A percentile compares a stretch with the other conserved stretches of the same genome.
These are phyloP conservation scores for Lentinula novae-zelandiae DNA, from an alignment of 1,284 basidiomycete species.

Conservation along the genomic window DNA sequence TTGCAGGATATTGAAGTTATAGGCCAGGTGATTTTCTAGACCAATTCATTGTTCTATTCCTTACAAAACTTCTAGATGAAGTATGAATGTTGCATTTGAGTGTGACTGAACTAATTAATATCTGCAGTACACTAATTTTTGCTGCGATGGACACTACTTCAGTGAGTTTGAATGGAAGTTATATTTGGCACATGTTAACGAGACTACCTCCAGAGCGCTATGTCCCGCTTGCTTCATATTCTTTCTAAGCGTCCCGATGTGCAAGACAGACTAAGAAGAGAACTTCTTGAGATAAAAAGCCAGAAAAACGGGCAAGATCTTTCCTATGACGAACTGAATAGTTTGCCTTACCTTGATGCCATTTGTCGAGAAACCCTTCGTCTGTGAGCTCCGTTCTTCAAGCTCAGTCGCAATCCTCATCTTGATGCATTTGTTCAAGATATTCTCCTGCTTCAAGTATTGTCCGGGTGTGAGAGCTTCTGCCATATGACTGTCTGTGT, in stretches of 20 bases:
- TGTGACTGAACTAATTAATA: background rate
- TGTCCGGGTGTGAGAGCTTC: background rate
- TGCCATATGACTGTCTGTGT: background rate
- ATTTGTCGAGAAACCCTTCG: conserved; percentile 23
- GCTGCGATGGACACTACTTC: conserved; percentile 29
- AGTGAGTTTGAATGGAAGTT: background rate
- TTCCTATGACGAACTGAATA: conserved; percentile 18
- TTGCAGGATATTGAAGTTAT: conserved; percentile 24
- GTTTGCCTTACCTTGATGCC: conserved; percentile 22
- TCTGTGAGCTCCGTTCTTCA: conserved; percentile 15
- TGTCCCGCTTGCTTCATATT: conserved; percentile 19
- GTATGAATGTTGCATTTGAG: background rate
- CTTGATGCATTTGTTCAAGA: background rate
- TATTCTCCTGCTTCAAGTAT: conserved; percentile 1
- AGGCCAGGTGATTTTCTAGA: background rate
- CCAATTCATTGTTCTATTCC: no score
- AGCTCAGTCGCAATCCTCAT: background rate
- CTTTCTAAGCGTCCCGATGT: conserved; percentile 18
- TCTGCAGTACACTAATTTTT: conserved; percentile 23
- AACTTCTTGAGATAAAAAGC: conserved; percentile 13
- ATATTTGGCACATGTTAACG: background rate
- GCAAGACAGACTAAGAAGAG: conserved; percentile 6
- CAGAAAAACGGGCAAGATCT: conserved; percentile 7
- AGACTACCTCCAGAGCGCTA: conserved; percentile 8
- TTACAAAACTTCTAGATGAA: background rate